These are phyloP conservation scores for Yarrowia sp. DNA, from an alignment of 805 yeast species.

Conservation along the genomic window DNA sequence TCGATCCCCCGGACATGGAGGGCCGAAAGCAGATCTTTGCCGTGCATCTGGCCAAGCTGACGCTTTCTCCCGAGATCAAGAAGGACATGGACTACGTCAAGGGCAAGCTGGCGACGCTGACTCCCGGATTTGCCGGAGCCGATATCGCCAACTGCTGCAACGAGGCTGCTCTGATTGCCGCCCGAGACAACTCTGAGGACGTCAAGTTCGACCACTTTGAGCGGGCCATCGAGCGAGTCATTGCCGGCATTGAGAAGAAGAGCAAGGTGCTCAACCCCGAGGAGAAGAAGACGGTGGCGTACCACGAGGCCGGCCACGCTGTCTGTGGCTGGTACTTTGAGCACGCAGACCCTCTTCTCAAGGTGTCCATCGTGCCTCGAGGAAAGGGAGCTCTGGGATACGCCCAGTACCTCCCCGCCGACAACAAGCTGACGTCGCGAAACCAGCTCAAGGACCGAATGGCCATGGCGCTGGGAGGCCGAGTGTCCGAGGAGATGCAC, in stretches of 20 bases:
- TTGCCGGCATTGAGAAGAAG: conserved; percentile 92
- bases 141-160: conserved; percentile 95
- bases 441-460: conserved; percentile 82
- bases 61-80: conserved; percentile 53
- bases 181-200: conserved; percentile 68
- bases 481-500: conserved; percentile 89
- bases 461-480: conserved; percentile 94
- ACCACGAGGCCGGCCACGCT: conserved; percentile 97
- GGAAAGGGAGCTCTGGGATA: conserved; percentile 97
- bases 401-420: conserved; percentile 93
- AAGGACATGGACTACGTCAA: conserved; percentile 58
- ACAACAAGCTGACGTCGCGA: conserved; percentile 76
- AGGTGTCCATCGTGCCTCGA: conserved; percentile 93
- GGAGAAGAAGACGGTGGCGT: conserved; percentile 86
- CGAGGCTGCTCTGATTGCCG: conserved; percentile 93
- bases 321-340: conserved; percentile 92
- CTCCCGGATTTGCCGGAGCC: conserved; percentile 97
- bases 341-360: conserved; percentile 87
- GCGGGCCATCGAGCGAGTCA: conserved; percentile 90
- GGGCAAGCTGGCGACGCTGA: conserved; percentile 86
- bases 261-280: conserved; percentile 77
- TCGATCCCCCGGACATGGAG: conserved; percentile 86
- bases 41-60: conserved; percentile 75
- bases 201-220: conserved; percentile 81
- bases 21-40: conserved; percentile 87